Conservation (phyloP, 306 rosid species). For the Castanea sativa region DNA sequence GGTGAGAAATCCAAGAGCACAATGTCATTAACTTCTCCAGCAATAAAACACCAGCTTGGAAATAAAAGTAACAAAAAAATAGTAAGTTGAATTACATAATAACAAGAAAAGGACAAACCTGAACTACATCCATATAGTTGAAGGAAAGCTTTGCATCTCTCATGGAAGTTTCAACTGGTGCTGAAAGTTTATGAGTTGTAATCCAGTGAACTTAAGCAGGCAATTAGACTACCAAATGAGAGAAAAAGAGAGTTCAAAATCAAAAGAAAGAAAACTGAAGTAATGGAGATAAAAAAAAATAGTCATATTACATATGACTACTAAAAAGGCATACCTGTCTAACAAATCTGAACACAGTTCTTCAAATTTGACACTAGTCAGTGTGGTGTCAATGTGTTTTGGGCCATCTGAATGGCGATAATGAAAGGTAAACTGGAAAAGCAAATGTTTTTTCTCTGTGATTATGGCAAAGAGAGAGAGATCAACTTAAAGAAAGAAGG, state of each 20-base stretch:
- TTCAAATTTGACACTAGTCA: slow-evolving; percentile 83
- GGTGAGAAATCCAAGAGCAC: too few relatives aligned
- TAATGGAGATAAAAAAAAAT: not conserved
- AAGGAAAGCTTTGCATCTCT: slow-evolving; percentile 88
- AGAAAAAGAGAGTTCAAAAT: not conserved
- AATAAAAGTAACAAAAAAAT: too few relatives aligned
- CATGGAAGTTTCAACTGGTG: slow-evolving; percentile 78
- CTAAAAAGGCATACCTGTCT: slow-evolving; percentile 51
- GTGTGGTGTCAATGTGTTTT: slow-evolving; percentile 85
- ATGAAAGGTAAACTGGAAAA: slow-evolving; percentile 81
- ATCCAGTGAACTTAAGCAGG: not conserved
- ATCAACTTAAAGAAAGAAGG: not conserved
- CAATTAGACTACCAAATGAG: not conserved
- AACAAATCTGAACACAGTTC: slow-evolving; percentile 88
- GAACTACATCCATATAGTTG: slow-evolving; percentile 48
- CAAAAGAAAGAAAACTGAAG: not conserved
- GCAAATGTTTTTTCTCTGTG: not conserved
- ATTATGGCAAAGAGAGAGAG: not conserved
- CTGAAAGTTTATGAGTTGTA: slow-evolving; percentile 47
- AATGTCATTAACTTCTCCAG: too few relatives aligned
- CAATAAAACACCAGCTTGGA: too few relatives aligned
- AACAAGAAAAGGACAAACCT: slow-evolving; percentile 36
- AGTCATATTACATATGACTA: not conserved
- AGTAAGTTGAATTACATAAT: slow-evolving; percentile 15
- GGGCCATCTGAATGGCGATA: slow-evolving; percentile 93